Conservation (phyloP, 306 rosid genomes). For the Lathyrus sativus region DNA sequence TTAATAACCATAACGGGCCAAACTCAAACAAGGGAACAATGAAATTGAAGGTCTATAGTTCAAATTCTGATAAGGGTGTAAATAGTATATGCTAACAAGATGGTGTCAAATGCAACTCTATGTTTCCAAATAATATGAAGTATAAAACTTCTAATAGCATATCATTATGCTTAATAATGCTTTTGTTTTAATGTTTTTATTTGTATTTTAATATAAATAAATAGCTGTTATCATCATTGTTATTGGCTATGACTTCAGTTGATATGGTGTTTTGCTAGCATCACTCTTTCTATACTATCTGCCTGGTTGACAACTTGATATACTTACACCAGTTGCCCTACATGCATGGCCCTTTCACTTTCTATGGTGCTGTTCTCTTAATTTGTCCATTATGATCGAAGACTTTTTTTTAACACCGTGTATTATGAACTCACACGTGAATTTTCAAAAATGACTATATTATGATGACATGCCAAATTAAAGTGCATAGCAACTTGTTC, state of each 20-base stretch:
- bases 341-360: not conserved
- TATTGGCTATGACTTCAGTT: not conserved
- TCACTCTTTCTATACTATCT: not conserved
- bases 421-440: not conserved
- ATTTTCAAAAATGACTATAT: not conserved
- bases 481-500: not conserved
- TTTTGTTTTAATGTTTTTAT: too few relatives aligned
- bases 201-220: not conserved
- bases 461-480: not conserved
- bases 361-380: not conserved
- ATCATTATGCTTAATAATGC: too few relatives aligned
- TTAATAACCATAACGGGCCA: too few relatives aligned
- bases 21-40: too few relatives aligned
- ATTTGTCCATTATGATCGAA: not conserved
- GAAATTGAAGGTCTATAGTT: too few relatives aligned
- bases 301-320: not conserved
- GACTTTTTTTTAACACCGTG: not conserved
- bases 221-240: not conserved
- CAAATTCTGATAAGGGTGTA: too few relatives aligned
- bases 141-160: too few relatives aligned
- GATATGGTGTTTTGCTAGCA: not conserved
- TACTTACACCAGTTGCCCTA: not conserved
- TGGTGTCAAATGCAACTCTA: too few relatives aligned
- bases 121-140: too few relatives aligned
- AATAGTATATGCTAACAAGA: too few relatives aligned